Evolutionary conservation across 2,329 filamentous ascomycete genomes (phyloP).

Genomic region (Coniochaeta sp.): DNA sequence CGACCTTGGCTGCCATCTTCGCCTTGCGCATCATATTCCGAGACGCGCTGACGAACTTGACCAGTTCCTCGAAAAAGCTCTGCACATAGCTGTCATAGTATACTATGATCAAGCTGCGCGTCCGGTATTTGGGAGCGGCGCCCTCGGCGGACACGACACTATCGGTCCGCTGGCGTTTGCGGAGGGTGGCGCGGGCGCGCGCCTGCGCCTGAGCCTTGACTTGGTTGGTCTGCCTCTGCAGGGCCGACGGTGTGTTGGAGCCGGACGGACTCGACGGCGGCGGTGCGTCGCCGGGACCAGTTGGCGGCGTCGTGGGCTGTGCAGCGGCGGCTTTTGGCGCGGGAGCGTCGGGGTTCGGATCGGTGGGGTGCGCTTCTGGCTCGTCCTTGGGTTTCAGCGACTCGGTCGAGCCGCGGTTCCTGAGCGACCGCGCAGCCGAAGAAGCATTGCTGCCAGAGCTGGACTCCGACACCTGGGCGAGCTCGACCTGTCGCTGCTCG

Average conservation of each 20-base stretch:
- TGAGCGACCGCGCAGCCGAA: conserved; percentile 28
- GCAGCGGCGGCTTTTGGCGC: not conserved
- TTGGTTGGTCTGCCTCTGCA: conserved; percentile 34
- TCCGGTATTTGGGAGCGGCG: conserved; percentile 51
- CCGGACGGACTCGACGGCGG: conserved; percentile 24
- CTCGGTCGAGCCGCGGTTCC: conserved; percentile 46
- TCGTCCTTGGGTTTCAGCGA: conserved; percentile 45
- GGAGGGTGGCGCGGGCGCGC: conserved; percentile 38
- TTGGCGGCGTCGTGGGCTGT: not conserved
- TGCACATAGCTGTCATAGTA: conserved; percentile 89
- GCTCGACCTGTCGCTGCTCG: conserved; percentile 51
- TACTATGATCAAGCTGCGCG: conserved; percentile 73
- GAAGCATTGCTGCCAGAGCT: not conserved
- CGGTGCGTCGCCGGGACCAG: conserved; percentile 13
- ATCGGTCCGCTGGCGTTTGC: conserved; percentile 42
- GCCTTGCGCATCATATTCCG: conserved; percentile 82
- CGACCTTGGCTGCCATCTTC: conserved; percentile 74
- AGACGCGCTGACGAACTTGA: conserved; percentile 72
- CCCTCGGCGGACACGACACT: conserved; percentile 44
- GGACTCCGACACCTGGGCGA: conserved; percentile 29
- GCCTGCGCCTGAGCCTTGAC: conserved; percentile 37
- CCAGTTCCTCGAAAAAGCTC: conserved; percentile 71
- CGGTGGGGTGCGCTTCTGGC: conserved; percentile 16
- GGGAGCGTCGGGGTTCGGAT: conserved; percentile 4
- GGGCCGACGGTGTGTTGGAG: conserved; percentile 25